Evolutionary conservation across 1,284 basidiomycete species (phyloP).

Genomic region (Mycena sp.): DNA sequence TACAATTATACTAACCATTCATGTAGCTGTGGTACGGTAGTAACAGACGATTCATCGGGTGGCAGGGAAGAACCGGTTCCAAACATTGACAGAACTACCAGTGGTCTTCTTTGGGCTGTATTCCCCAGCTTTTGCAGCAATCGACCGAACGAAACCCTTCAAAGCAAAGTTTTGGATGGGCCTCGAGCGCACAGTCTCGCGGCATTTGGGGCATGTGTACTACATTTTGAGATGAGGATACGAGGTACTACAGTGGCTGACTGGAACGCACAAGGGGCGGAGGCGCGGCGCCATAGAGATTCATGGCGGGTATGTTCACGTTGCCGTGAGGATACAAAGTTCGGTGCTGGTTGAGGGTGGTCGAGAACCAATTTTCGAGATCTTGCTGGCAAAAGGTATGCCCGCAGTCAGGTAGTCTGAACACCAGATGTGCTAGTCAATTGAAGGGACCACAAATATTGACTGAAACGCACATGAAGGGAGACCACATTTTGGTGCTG

Average conservation of each 20-base stretch:
- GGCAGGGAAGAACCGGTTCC: slow-evolving; percentile 22
- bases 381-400: slow-evolving; percentile 60
- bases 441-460: slow-evolving; percentile 13
- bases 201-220: slow-evolving; percentile 56
- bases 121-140: slow-evolving; percentile 20
- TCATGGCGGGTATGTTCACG: slow-evolving; percentile 3
- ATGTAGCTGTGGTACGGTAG: background rate
- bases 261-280: slow-evolving; percentile 10
- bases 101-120: slow-evolving; percentile 19
- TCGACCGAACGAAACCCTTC: slow-evolving; percentile 48
- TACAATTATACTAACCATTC: no score
- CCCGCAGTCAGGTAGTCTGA: slow-evolving; percentile 55
- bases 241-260: background rate
- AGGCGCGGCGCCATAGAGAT: slow-evolving; percentile 6
- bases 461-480: slow-evolving; percentile 49
- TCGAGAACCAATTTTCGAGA: slow-evolving; percentile 58
- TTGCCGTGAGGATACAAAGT: slow-evolving; percentile 46
- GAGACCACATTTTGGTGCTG: slow-evolving; percentile 54
- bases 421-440: background rate
- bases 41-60: background rate
- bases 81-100: slow-evolving; percentile 2
- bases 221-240: background rate
- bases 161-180: slow-evolving; percentile 57
- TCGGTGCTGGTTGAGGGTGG: slow-evolving; percentile 49
- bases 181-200: slow-evolving; percentile 43